These are phyloP conservation scores for Xylariaceae sp. DNA, from an alignment of 2,329 filamentous ascomycete species.

Conservation along the genomic window DNA sequence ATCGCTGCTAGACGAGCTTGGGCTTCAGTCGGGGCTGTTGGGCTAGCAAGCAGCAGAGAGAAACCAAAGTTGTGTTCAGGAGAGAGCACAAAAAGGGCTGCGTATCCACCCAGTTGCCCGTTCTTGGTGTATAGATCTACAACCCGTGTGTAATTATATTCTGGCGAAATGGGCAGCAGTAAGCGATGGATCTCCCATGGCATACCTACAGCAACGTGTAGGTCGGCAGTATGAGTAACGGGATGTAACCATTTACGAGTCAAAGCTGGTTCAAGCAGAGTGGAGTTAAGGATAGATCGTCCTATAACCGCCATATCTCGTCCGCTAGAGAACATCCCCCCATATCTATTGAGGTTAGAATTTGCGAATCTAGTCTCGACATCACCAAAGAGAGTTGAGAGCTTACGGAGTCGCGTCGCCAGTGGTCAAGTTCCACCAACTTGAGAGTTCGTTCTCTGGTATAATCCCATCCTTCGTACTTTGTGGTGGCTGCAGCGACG, in stretches of 20 bases:
- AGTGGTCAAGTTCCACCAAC: neutral
- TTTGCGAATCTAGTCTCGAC: neutral
- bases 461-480: neutral
- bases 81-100: neutral
- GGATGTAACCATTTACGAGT: conserved; percentile 1
- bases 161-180: neutral
- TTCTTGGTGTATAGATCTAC: conserved; percentile 5
- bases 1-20: neutral
- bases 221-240: conserved; percentile 1
- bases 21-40: neutral
- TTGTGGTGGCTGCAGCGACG: neutral
- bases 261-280: neutral
- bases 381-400: too few species aligned
- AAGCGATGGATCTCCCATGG: conserved; percentile 4
- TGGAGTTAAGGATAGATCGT: conserved; percentile 1
- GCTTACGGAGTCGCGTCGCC: neutral
- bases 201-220: conserved; percentile 1
- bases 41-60: neutral
- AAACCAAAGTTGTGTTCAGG: conserved; percentile 2
- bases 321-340: conserved; percentile 1
- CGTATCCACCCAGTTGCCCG: neutral
- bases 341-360: neutral
- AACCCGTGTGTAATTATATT: neutral
- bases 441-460: neutral
- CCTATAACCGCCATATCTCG: neutral